Evolutionary conservation across 345 rosid genomes (phyloP).

Genomic region (Populus euphratica): DNA sequence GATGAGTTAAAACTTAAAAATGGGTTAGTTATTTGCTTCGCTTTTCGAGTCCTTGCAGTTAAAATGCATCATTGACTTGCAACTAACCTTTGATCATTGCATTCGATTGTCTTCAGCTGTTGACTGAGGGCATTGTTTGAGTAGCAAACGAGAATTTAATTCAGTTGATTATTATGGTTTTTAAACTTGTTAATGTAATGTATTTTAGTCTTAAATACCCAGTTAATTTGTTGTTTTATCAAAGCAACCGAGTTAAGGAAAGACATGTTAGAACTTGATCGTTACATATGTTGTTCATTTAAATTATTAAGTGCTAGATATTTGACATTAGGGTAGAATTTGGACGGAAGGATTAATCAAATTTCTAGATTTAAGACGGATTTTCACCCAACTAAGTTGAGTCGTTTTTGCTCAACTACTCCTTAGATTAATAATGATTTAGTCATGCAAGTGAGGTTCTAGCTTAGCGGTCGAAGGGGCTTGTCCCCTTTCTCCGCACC

Average conservation of each 20-base stretch:
- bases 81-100: not conserved
- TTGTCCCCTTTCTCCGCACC: too few species aligned
- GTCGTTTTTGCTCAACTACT: not conserved
- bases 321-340: not conserved
- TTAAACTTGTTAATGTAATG: not conserved
- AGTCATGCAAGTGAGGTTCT: too few species aligned
- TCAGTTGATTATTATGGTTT: not conserved
- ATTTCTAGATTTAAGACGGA: not conserved
- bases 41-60: conserved; percentile 28
- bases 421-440: not conserved
- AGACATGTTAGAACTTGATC: not conserved
- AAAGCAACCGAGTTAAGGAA: not conserved
- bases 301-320: too few species aligned
- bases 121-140: not conserved
- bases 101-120: not conserved
- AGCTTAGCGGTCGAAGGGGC: too few species aligned
- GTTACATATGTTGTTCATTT: too few species aligned
- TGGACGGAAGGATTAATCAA: not conserved
- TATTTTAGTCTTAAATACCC: not conserved
- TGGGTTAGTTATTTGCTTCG: conserved; percentile 19
- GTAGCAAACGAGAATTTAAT: not conserved
- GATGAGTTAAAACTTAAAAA: conserved; percentile 19
- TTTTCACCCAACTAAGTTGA: too few species aligned
- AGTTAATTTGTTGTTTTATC: not conserved
- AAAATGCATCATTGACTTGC: conserved; percentile 6